Conservation (phyloP, 257 asterid species). For the Lavandula angustifolia region DNA sequence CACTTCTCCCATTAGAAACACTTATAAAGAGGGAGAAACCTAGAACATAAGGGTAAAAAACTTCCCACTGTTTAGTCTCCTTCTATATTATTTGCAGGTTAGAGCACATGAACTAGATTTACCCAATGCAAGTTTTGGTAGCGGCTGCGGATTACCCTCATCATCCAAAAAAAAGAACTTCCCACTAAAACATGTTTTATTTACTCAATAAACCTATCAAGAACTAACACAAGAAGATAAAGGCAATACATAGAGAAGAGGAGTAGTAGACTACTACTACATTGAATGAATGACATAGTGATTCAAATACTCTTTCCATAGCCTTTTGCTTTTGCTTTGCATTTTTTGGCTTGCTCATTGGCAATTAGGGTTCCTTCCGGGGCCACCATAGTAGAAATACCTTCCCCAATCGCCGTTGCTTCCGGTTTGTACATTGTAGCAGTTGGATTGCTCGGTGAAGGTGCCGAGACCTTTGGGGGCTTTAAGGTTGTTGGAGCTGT, state of each 20-base stretch:
- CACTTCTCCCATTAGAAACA: constrained; percentile 38
- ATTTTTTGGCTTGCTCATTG: constrained; percentile 36
- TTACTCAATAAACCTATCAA: constrained; percentile 36
- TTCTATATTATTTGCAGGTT: too few species aligned
- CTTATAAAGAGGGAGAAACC: constrained; percentile 46
- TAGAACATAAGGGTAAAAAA: background rate
- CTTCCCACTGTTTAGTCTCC: background rate
- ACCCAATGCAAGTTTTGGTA: too few species aligned
- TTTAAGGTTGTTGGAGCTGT: constrained; percentile 74
- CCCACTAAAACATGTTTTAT: background rate
- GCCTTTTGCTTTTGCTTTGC: background rate
- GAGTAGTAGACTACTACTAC: constrained; percentile 23
- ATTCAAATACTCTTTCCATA: constrained; percentile 6
- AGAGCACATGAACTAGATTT: too few species aligned
- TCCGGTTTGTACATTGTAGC: constrained; percentile 76
- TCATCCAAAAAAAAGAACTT: too few species aligned
- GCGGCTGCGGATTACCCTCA: too few species aligned
- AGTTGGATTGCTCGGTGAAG: constrained; percentile 74
- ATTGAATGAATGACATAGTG: constrained; percentile 40
- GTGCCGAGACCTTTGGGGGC: constrained; percentile 71
- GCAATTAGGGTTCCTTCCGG: constrained; percentile 77
- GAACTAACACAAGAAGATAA: constrained; percentile 25
- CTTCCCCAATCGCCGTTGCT: constrained; percentile 77
- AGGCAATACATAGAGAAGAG: constrained; percentile 18
- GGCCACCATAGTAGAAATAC: constrained; percentile 84